Percentiles rank a stretch among this genome's conserved stretches.
Evolutionary conservation across 2,329 filamentous ascomycete genomes (phyloP).

Genomic region (Fusarium burgessii): DNA sequence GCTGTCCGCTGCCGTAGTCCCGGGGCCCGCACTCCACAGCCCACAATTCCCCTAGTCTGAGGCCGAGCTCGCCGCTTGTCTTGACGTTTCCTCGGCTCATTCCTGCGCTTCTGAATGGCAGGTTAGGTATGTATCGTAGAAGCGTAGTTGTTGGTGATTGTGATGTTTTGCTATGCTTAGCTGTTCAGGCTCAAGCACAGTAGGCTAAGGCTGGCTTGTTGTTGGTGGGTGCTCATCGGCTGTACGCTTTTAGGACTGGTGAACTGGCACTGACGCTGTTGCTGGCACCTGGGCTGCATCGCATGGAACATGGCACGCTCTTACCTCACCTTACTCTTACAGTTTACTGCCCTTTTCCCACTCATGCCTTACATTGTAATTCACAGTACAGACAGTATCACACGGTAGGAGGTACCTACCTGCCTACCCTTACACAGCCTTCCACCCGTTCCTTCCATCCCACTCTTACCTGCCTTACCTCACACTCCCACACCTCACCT

Average conservation of each 20-base stretch:
- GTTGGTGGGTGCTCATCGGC: conserved; percentile 30
- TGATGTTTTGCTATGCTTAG: conserved; percentile 11
- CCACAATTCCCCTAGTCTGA: conserved; percentile 35
- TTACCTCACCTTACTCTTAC: conserved; percentile 25
- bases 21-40: conserved; percentile 40
- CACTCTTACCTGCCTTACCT: conserved; percentile 29
- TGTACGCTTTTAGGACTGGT: conserved; percentile 32
- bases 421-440: conserved; percentile 40
- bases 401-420: conserved; percentile 29
- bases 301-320: conserved; percentile 34
- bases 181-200: conserved; percentile 7
- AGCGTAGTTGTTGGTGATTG: conserved; percentile 8
- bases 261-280: conserved; percentile 27
- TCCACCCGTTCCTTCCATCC: conserved; percentile 39
- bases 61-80: conserved; percentile 31
- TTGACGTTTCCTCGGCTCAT: conserved; percentile 35
- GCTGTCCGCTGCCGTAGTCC: conserved; percentile 42
- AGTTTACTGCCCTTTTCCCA: neutral
- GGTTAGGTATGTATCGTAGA: conserved; percentile 9
- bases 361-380: neutral
- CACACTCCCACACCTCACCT: conserved; percentile 38
- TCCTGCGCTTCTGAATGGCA: conserved; percentile 31
- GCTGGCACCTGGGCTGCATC: conserved; percentile 19
- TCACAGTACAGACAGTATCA: conserved; percentile 22
- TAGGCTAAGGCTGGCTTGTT: conserved; percentile 1